Conservation (phyloP, 164 flowering plant genomes). For the Buxus sempervirens region DNA sequence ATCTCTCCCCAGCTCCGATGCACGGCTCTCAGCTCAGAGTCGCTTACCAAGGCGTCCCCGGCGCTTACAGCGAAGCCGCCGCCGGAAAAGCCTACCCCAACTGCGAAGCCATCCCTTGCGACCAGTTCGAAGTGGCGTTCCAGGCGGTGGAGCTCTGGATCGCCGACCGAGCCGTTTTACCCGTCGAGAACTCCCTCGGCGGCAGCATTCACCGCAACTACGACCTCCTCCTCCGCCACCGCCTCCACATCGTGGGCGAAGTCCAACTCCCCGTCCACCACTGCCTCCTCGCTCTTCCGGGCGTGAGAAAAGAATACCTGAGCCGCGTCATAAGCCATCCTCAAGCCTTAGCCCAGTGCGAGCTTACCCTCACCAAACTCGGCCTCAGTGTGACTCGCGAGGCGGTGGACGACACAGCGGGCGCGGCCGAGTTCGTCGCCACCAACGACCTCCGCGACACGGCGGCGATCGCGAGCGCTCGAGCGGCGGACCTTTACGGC, state of each 20-base stretch:
- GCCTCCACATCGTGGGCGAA: background rate
- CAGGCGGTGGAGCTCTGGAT: background rate
- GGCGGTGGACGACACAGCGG: conserved; percentile 35
- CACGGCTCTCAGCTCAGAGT: conserved; percentile 20
- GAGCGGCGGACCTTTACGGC: conserved; percentile 35
- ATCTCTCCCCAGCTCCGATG: conserved; percentile 22
- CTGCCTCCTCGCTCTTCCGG: background rate
- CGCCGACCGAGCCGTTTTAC: background rate
- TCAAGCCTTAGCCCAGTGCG: conserved; percentile 15
- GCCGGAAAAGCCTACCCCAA: conserved; percentile 23
- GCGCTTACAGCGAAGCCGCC: conserved; percentile 21
- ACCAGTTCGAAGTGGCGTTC: conserved; percentile 19
- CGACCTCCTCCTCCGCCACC: background rate
- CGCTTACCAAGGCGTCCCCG: conserved; percentile 20
- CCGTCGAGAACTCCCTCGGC: background rate
- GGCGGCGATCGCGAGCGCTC: conserved; percentile 33
- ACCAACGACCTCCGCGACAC: conserved; percentile 26
- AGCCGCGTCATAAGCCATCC: background rate
- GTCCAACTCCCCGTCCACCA: background rate
- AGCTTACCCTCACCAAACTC: conserved; percentile 31
- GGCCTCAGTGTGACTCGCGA: conserved; percentile 35
- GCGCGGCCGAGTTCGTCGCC: conserved; percentile 33
- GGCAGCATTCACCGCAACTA: background rate
- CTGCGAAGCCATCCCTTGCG: conserved; percentile 25
- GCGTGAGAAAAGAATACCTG: background rate